phyloP scores from a whole-genome alignment of 108 stramenopile species.

The Aurantiochytrium sp. region DNA sequence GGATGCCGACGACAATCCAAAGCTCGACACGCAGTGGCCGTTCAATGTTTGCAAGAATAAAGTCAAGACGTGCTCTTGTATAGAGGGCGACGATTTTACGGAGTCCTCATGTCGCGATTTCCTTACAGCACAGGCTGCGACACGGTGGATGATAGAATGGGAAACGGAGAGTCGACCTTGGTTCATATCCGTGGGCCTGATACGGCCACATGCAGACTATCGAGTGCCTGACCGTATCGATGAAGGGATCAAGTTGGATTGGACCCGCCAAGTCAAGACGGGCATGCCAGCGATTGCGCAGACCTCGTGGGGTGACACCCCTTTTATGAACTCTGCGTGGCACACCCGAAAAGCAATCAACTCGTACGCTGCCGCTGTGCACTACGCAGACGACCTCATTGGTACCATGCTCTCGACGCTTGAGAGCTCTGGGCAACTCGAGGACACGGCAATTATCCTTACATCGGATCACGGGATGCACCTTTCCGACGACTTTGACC shows the following conservation, averaged over 20 bases:
- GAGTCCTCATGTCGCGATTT: not conserved
- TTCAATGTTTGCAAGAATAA: not conserved
- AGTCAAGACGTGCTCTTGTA: not conserved
- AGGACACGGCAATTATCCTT: not conserved
- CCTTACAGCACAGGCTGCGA: not conserved
- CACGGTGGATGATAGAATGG: not conserved
- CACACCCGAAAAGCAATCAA: not conserved
- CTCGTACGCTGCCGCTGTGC: not conserved
- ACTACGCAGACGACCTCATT: not conserved
- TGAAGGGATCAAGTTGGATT: not conserved
- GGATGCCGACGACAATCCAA: not conserved
- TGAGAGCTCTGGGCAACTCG: not conserved
- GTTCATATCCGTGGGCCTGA: not conserved
- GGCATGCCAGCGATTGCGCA: not conserved
- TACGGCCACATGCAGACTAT: not conserved
- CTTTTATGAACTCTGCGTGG: not conserved
- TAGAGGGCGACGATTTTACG: not conserved
- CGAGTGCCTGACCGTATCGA: not conserved
- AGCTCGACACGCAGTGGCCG: not conserved
- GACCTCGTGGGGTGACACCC: not conserved
- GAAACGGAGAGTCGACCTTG: not conserved
- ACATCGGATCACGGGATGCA: not conserved
- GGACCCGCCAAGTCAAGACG: not conserved
- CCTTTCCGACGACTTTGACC: not conserved
- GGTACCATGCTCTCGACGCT: not conserved